Base-by-base conservation (phyloP, 441 rosid genomes). In the Raphanus hybrid region DNA sequence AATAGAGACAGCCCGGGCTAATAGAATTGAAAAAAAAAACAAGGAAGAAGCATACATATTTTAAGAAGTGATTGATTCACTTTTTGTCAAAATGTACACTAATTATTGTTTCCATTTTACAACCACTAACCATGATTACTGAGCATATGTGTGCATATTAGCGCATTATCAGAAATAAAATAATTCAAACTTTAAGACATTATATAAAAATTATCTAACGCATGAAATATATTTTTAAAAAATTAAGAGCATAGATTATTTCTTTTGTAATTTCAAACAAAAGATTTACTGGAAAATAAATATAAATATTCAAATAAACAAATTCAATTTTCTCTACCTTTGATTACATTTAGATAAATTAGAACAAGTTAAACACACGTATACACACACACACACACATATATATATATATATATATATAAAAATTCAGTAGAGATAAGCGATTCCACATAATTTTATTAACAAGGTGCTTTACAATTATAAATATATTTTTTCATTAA, bases 1-100 rank as follows among this genome's bases (percentile, higher is more conserved):
- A 59, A 50, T 34, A 43, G 37, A 67, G 68, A 67, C 29, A 68
- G n/a, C 61, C 61, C 48, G 59, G 4, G 27, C 61, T 37, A 45
- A 18, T 58, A 16, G 64, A 71, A 61, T 23, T 23, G 81, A 60
- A 69, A 78, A 23, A 59, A 58, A 58, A 78, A 78, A 72, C 77
- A 72, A 72, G 63, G 55, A 66, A 45, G 55, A 71, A 18, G 20
- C 69, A 15, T 61, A 37, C 81, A 39, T 67, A 3, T 50, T 52
- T 61, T 15, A 3, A 18, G 14, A 55, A 55, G 60, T 3, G 5
- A 71, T 57, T 8, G 27, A 57, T 52, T 52, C 58, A 6, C 58
- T 52, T 50, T n/a, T 55, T 64, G 52, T 32, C 58, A 26, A 75
- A 66, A 57, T 2, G 35, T 64, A 37, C 43, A 64, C 55, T 18